phyloP scores from a whole-genome alignment of 2,329 filamentous ascomycete genomes.

The Cladosporium sp. region DNA sequence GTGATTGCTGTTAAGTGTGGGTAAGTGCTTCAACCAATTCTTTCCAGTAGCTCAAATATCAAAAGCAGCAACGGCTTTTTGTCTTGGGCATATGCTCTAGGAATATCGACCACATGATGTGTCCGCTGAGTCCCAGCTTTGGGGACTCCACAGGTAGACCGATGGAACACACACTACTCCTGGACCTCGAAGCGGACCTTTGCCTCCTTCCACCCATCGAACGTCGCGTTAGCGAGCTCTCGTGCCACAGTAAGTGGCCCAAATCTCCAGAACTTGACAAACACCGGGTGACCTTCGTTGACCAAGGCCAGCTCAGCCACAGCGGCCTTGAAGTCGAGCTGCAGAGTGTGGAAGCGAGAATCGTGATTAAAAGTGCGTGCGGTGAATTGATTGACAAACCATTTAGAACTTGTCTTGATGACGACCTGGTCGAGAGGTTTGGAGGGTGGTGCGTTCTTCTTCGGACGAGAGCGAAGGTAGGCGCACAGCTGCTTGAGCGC shows the following conservation, averaged over 20 bases:
- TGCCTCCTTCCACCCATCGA: not conserved
- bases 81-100: no score
- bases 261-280: not conserved
- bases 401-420: not conserved
- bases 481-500: not conserved
- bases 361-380: no score
- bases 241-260: not conserved
- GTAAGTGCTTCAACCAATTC: no score
- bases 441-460: no score
- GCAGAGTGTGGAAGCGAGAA: no score
- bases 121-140: not conserved
- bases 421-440: not conserved
- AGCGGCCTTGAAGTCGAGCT: not conserved
- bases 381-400: no score
- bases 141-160: not conserved
- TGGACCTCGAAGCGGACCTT: no score
- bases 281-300: not conserved
- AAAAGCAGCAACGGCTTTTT: no score
- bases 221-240: not conserved
- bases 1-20: no score
- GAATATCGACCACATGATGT: not conserved
- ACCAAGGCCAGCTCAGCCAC: not conserved
- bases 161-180: not conserved
- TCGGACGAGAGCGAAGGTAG: not conserved
- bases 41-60: no score